Percentiles rank a stretch among this genome's conserved stretches.
Conservation (phyloP, 2,329 filamentous ascomycete species). For the Hymenoscyphus salicellus region DNA sequence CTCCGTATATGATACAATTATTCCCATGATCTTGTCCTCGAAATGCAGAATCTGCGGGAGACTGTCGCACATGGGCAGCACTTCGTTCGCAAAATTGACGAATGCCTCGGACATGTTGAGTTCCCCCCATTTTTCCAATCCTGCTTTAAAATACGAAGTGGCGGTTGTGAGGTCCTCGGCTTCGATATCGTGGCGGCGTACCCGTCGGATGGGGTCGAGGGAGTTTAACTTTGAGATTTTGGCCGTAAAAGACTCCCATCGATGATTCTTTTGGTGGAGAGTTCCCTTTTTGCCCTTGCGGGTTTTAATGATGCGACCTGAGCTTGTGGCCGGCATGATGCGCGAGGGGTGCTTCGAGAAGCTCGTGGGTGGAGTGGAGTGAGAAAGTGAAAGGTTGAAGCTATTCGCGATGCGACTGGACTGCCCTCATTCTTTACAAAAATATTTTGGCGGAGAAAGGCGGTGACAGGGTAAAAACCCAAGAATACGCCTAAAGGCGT, state of each 20-base stretch:
- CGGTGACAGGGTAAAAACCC: conserved; percentile 13
- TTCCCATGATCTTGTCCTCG: conserved; percentile 77
- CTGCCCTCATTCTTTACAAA: not conserved
- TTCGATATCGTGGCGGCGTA: conserved; percentile 80
- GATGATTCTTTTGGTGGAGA: conserved; percentile 74
- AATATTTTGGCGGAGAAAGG: conserved; percentile 14
- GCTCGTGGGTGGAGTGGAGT: not conserved
- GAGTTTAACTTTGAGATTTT: conserved; percentile 87
- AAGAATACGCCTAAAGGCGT: conserved; percentile 15
- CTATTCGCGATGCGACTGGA: conserved; percentile 3
- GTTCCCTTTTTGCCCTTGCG: conserved; percentile 69
- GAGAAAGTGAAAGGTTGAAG: not conserved
- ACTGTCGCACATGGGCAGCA: conserved; percentile 78
- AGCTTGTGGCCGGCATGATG: conserved; percentile 60
- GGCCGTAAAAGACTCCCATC: conserved; percentile 86
- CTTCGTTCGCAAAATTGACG: conserved; percentile 70
- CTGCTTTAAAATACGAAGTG: conserved; percentile 82
- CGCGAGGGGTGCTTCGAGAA: not conserved
- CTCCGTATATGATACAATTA: conserved; percentile 73
- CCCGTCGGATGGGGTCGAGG: conserved; percentile 85
- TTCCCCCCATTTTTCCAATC: conserved; percentile 85
- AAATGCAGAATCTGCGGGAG: conserved; percentile 90
- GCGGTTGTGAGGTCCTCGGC: conserved; percentile 71
- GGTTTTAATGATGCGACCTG: conserved; percentile 66
- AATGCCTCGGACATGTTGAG: conserved; percentile 85